Evolutionary conservation across 2,329 filamentous ascomycete genomes (phyloP), one percentile per base, ranked within the genome.

Genomic region (Alternaria sp.): DNA sequence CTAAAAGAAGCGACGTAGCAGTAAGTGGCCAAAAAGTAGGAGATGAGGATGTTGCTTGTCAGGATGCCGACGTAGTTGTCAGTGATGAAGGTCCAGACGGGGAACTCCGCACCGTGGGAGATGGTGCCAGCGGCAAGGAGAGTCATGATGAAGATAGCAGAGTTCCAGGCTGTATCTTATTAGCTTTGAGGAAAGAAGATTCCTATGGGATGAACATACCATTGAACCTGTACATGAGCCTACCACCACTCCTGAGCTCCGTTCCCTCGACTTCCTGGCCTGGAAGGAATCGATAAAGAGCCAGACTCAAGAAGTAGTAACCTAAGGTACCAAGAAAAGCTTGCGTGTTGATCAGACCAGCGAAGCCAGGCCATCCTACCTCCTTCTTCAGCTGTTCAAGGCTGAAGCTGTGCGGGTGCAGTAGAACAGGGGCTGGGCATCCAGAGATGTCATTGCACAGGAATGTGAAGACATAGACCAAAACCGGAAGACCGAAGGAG

Each of bases 391-490:
- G 82, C 70, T 87, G 86, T 20, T 90, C 86, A 49, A 93, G 82
- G 43, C 89, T 89, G 61, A 97, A 81, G 9, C 87, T 90, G 58
- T 86, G 89, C 32, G 92, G 93, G 68, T 86, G 85, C 38, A 97
- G 85, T 9, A 94, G 84, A 4, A 92, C 93, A 4, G 94, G 93
- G 3, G 92, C 90, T 48, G 94, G 95, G 76, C 95, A 98, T 60
- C 95, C 94, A 9, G 92, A 90, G 65, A 96, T 84, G 78, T 98
- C 94, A 81, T 97, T 98, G 85, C 94, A 97, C 72, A 90, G 84
- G 75, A 97, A 97, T 48, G 89, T 86, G 75, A 94, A 90, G 70
- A 89, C 77, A 81, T 95, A 97, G 70, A 93, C 87, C 66, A 94
- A 85, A 43, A 93, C 62, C 0, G 94, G 94, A 1, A 97, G 87